Percentiles rank a stretch among this genome's conserved stretches.
Conservation (phyloP, 345 rosid species). For the Camelina neglecta region DNA sequence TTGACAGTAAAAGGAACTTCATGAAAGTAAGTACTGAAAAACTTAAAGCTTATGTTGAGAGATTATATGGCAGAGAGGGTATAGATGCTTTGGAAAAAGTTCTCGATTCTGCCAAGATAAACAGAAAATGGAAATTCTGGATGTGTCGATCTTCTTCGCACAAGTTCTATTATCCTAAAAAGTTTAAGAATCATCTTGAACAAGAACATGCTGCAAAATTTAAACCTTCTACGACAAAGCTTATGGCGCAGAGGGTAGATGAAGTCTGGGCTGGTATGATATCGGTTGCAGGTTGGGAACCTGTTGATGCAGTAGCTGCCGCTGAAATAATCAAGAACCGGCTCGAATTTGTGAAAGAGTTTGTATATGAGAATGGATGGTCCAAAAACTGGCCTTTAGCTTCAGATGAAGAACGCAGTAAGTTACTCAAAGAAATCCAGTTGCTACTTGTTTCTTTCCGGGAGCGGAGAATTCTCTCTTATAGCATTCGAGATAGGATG, state of each 20-base stretch:
- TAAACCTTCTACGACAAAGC: background rate
- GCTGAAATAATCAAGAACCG: constrained; percentile 15
- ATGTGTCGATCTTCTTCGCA: constrained; percentile 24
- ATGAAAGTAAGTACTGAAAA: background rate
- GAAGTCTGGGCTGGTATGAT: constrained; percentile 15
- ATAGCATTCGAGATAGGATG: constrained; percentile 18
- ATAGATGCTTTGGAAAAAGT: background rate
- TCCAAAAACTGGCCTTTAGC: constrained; percentile 21
- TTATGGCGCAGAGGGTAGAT: background rate
- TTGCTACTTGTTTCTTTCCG: constrained; percentile 3
- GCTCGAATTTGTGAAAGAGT: constrained; percentile 15
- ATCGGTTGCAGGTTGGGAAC: constrained; percentile 14
- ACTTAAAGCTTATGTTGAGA: background rate
- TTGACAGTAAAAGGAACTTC: constrained; percentile 12
- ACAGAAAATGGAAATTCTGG: constrained; percentile 27
- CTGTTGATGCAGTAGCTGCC: constrained; percentile 23
- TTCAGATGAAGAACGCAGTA: constrained; percentile 9
- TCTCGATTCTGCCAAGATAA: background rate
- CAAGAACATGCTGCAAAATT: constrained; percentile 9
- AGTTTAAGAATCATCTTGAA: constrained; percentile 28
- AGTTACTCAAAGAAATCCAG: background rate
- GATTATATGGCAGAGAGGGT: constrained; percentile 1
- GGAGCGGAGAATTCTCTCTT: constrained; percentile 1
- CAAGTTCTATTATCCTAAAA: background rate
- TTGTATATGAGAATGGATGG: constrained; percentile 26